Evolutionary conservation across 305 asterid genomes (phyloP).

Genomic region (Euphrasia arctica): DNA sequence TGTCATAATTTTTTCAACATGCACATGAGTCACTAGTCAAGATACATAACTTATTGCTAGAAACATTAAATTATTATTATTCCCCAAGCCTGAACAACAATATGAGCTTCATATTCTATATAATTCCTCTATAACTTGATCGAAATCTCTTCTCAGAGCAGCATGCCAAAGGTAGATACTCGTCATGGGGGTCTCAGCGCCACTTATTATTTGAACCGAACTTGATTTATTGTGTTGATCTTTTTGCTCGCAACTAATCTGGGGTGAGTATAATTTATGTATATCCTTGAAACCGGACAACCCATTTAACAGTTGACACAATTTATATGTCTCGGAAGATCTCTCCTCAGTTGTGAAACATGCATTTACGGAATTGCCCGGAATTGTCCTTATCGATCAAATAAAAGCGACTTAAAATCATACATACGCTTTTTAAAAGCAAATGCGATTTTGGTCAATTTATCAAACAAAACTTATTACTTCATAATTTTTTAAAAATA

Average conservation of each 20-base stretch:
- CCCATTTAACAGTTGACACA: conserved; percentile 48
- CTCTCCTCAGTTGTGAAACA: too few species aligned
- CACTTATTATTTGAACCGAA: conserved; percentile 26
- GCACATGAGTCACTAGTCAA: neutral
- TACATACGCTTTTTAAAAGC: too few species aligned
- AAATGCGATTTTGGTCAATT: too few species aligned
- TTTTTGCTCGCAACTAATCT: conserved; percentile 31
- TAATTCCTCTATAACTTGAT: conserved; percentile 50
- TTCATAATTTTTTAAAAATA: too few species aligned
- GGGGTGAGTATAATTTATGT: conserved; percentile 34
- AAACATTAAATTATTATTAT: neutral
- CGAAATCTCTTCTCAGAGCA: conserved; percentile 59
- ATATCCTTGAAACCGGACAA: conserved; percentile 44
- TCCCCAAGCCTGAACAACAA: conserved; percentile 36
- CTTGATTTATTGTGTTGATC: conserved; percentile 35
- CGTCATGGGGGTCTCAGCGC: conserved; percentile 43
- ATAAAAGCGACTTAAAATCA: too few species aligned
- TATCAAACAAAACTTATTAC: too few species aligned
- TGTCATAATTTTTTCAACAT: neutral
- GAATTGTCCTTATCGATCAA: neutral
- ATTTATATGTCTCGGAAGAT: conserved; percentile 39
- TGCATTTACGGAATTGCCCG: too few species aligned
- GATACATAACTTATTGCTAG: conserved; percentile 12
- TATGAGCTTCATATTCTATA: conserved; percentile 50
- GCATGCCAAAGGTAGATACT: conserved; percentile 66